These are phyloP conservation scores for Beauveria scarabaeidicola DNA, from an alignment of 2,329 filamentous ascomycete genomes.

Conservation along the genomic window DNA sequence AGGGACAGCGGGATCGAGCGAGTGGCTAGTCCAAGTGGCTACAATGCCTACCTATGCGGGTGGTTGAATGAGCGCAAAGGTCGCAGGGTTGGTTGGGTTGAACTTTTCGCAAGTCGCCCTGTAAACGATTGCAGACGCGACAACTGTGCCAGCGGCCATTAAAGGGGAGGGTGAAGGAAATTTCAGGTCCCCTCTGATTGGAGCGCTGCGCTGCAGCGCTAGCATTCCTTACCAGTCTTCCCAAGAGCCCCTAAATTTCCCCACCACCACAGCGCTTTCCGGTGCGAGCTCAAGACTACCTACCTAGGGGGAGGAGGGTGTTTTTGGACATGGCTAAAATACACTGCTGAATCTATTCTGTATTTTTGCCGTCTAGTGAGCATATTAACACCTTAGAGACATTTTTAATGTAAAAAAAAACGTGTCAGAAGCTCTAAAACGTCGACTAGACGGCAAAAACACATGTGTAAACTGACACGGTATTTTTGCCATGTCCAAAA, in stretches of 20 bases:
- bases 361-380: no score
- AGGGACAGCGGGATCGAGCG: neutral
- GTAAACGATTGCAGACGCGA: slow-evolving; percentile 4
- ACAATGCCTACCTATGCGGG: neutral
- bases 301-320: no score
- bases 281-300: no score
- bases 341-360: no score
- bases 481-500: no score
- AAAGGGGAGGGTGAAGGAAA: slow-evolving; percentile 11
- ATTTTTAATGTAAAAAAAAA: no score
- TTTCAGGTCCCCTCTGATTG: slow-evolving; percentile 10
- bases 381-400: no score
- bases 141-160: neutral
- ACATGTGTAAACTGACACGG: no score
- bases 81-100: neutral
- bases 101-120: neutral
- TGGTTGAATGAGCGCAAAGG: neutral
- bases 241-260: neutral
- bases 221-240: neutral
- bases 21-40: neutral
- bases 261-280: no score
- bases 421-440: no score
- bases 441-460: no score
- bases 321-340: no score
- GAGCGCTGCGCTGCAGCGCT: neutral